These are phyloP conservation scores for Neofusicoccum sp. DNA, from an alignment of 2,329 filamentous ascomycete species.

Conservation along the genomic window DNA sequence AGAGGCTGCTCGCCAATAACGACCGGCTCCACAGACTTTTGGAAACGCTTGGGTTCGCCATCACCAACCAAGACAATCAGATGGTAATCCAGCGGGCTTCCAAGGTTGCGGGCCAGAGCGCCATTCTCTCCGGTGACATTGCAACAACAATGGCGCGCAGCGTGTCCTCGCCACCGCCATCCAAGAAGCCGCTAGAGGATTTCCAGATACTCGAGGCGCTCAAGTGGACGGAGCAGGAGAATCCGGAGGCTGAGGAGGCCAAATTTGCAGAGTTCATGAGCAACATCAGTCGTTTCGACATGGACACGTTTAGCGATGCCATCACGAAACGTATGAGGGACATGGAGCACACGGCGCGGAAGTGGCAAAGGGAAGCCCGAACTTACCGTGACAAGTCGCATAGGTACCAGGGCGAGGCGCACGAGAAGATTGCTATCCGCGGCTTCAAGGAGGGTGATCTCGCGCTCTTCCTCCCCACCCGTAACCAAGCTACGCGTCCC, in stretches of 20 bases:
- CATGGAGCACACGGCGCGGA: slow-evolving; percentile 87
- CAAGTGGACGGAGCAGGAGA: slow-evolving; percentile 75
- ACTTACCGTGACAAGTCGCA: slow-evolving; percentile 86
- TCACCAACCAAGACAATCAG: slow-evolving; percentile 68
- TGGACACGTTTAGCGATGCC: slow-evolving; percentile 79
- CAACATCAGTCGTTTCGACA: slow-evolving; percentile 73
- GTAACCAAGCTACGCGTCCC: slow-evolving; percentile 89
- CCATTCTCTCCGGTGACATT: slow-evolving; percentile 40
- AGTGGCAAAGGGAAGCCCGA: slow-evolving; percentile 86
- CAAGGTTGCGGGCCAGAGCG: slow-evolving; percentile 50
- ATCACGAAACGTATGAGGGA: slow-evolving; percentile 89
- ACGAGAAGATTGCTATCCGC: slow-evolving; percentile 93
- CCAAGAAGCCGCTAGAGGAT: slow-evolving; percentile 60
- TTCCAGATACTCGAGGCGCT: slow-evolving; percentile 69
- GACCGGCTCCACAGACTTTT: slow-evolving; percentile 79
- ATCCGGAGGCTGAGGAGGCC: slow-evolving; percentile 63
- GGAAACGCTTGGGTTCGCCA: slow-evolving; percentile 80
- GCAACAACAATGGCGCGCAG: slow-evolving; percentile 35
- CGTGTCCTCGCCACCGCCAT: slow-evolving; percentile 45
- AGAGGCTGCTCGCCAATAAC: slow-evolving; percentile 78
- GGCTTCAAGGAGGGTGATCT: slow-evolving; percentile 97
- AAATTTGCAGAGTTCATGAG: slow-evolving; percentile 75
- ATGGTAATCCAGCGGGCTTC: slow-evolving; percentile 74
- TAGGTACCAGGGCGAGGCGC: slow-evolving; percentile 74
- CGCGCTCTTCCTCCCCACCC: slow-evolving; percentile 87